Conservation (phyloP, 768 basidiomycete species). For the Xerocomellus chrysenteron region DNA sequence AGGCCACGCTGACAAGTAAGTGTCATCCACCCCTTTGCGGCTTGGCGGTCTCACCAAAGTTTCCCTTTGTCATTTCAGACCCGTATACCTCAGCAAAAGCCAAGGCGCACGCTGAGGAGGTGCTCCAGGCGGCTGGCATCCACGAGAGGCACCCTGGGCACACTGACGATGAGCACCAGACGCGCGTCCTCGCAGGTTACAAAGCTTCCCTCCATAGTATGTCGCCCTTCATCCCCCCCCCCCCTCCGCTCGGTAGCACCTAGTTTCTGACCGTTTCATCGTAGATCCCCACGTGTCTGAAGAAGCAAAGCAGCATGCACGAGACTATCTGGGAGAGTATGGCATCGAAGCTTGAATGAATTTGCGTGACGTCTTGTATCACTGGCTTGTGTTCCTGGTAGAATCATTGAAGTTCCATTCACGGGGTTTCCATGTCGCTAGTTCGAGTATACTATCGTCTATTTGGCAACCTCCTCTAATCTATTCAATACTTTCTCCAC, state of each 20-base stretch:
- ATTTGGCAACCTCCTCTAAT: constrained; percentile 37
- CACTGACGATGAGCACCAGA: constrained; percentile 40
- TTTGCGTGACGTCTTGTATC: not conserved
- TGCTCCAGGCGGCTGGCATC: constrained; percentile 47
- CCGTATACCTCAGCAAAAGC: constrained; percentile 46
- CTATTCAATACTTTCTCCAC: constrained; percentile 48
- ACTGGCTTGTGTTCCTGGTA: not conserved
- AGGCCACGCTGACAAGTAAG: constrained; percentile 48
- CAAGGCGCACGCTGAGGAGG: constrained; percentile 53
- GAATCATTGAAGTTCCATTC: not conserved
- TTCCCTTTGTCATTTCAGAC: constrained; percentile 25
- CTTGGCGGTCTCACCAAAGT: not conserved
- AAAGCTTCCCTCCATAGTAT: constrained; percentile 54
- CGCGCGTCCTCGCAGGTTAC: constrained; percentile 53
- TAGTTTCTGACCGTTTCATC: not conserved
- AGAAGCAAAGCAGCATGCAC: constrained; percentile 50
- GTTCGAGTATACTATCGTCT: not conserved
- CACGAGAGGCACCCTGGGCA: constrained; percentile 30
- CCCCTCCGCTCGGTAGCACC: too few relatives aligned
- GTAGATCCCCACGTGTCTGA: constrained; percentile 47
- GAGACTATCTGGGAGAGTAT: constrained; percentile 37
- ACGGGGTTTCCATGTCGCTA: constrained; percentile 2
- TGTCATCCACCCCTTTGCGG: not conserved
- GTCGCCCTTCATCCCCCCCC: constrained; percentile 4
- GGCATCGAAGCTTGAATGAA: constrained; percentile 18